These are phyloP conservation scores for Rosa multiflora DNA, from an alignment of 306 rosid genomes.

Conservation along the genomic window DNA sequence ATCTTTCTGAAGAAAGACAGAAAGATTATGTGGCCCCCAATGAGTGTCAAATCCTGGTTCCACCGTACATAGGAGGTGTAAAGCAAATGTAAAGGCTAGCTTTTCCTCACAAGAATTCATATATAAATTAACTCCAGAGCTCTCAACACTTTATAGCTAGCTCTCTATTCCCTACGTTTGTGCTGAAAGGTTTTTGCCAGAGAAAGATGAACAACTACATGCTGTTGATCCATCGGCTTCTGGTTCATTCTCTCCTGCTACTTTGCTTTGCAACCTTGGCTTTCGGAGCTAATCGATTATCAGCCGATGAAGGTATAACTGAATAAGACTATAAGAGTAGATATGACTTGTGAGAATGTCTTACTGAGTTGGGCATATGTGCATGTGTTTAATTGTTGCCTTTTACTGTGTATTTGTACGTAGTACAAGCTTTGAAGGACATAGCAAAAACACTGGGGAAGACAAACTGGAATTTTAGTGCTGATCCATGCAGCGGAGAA, in stretches of 20 bases:
- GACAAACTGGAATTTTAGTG: neutral
- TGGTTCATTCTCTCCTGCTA: neutral
- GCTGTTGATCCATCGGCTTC: conserved; percentile 3
- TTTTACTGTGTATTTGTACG: neutral
- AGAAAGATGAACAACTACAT: neutral
- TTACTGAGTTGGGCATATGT: neutral
- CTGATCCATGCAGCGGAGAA: conserved; percentile 6
- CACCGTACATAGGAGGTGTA: too few relatives aligned
- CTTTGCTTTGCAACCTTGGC: neutral
- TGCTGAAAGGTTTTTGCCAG: neutral
- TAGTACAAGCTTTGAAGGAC: neutral
- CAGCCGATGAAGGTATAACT: neutral
- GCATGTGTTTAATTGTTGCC: neutral
- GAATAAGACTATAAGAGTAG: neutral
- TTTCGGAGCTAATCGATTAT: neutral
- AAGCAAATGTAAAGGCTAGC: neutral
- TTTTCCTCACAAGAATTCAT: too few relatives aligned
- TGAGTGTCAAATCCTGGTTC: too few relatives aligned
- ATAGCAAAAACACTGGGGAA: neutral
- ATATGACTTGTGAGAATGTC: neutral
- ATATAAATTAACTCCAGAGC: neutral
- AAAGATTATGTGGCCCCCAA: too few relatives aligned
- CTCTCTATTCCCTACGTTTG: neutral
- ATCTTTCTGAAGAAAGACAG: too few relatives aligned
- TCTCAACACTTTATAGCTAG: neutral